A percentile compares a stretch with the other conserved stretches of the same genome.
phyloP scores from a whole-genome alignment of 2,329 filamentous ascomycete species.

The Alternaria triticina region DNA sequence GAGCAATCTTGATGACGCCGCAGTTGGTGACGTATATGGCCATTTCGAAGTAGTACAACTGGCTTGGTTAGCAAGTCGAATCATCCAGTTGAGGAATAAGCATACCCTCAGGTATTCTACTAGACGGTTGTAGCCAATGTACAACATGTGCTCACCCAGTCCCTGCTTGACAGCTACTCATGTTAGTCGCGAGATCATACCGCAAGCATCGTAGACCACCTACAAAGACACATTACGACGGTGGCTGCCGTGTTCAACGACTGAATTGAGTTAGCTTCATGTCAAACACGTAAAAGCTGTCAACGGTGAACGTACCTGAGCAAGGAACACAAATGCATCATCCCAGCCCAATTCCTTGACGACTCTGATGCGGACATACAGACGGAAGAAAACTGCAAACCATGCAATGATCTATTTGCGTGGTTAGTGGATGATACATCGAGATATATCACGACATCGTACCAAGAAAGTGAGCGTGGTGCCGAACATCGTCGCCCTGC shows the following conservation, averaged over 20 bases:
- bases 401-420: slow-evolving; percentile 31
- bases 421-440: slow-evolving; percentile 11
- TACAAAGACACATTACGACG: slow-evolving; percentile 31
- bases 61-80: background rate
- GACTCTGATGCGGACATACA: slow-evolving; percentile 36
- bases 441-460: slow-evolving; percentile 1
- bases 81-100: background rate
- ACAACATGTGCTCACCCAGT: slow-evolving; percentile 43
- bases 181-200: slow-evolving; percentile 6
- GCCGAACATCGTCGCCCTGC: slow-evolving; percentile 33
- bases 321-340: slow-evolving; percentile 40
- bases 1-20: slow-evolving; percentile 44
- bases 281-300: background rate
- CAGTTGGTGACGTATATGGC: slow-evolving; percentile 39
- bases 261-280: slow-evolving; percentile 18
- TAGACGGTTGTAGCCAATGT: slow-evolving; percentile 18
- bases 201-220: slow-evolving; percentile 8
- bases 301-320: slow-evolving; percentile 27
- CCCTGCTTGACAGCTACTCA: slow-evolving; percentile 37
- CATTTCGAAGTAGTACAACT: slow-evolving; percentile 40
- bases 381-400: slow-evolving; percentile 35
- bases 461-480: slow-evolving; percentile 36
- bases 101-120: slow-evolving; percentile 25
- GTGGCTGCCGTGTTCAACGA: slow-evolving; percentile 34
- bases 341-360: slow-evolving; percentile 47